These are phyloP conservation scores for Magnusiomyces ingens DNA, from an alignment of 1,139 yeast species.

Conservation along the genomic window DNA sequence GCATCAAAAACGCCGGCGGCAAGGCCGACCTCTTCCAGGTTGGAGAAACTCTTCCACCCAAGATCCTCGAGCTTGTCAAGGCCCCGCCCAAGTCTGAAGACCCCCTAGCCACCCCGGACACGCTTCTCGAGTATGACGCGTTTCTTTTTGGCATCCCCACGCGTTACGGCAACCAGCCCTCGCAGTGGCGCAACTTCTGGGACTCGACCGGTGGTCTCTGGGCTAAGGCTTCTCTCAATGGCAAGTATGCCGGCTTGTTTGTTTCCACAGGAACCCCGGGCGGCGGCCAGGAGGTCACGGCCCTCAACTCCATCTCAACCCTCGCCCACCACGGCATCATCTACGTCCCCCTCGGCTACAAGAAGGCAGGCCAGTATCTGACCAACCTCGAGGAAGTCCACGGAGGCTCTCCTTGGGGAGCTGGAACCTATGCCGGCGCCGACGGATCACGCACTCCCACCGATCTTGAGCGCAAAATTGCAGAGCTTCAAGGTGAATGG, in stretches of 20 bases:
- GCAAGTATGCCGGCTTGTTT: conserved; percentile 71
- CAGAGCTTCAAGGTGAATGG: conserved; percentile 55
- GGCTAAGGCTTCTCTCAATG: conserved; percentile 68
- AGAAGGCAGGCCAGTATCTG: conserved; percentile 50
- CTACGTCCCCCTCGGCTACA: conserved; percentile 76
- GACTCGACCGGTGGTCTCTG: conserved; percentile 78
- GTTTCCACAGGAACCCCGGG: conserved; percentile 78
- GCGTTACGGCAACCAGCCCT: conserved; percentile 74
- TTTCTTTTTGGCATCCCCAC: conserved; percentile 79
- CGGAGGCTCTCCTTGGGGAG: conserved; percentile 88
- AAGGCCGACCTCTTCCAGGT: conserved; percentile 61
- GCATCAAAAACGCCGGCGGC: conserved; percentile 70
- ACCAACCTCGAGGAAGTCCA: conserved; percentile 61
- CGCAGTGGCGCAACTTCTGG: conserved; percentile 77
- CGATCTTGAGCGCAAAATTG: conserved; percentile 58
- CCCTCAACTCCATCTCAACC: conserved; percentile 56
- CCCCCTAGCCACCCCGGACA: conserved; percentile 64
- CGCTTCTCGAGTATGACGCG: conserved; percentile 60
- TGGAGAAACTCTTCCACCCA: conserved; percentile 67
- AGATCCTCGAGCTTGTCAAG: conserved; percentile 50
- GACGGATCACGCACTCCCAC: conserved; percentile 75
- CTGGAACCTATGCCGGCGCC: conserved; percentile 71
- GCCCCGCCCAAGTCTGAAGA: conserved; percentile 58
- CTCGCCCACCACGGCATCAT: conserved; percentile 75
- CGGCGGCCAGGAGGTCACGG: conserved; percentile 78